Conservation (phyloP, 75 land plant genomes). For the Cupressus sempervirens region DNA sequence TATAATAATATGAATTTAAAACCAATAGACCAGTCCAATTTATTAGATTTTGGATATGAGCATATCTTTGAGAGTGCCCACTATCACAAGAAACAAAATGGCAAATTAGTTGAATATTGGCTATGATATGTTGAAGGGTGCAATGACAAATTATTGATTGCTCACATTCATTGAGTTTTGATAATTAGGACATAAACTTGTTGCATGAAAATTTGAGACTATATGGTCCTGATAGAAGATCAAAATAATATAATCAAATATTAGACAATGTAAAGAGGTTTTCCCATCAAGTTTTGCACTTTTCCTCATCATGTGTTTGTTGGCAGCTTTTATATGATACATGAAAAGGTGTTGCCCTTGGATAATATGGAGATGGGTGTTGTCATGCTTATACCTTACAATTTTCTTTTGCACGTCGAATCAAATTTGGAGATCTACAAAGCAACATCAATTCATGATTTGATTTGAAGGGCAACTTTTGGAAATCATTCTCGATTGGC, state of each 20-base stretch:
- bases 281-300: too few species aligned
- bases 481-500: not conserved
- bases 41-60: not conserved
- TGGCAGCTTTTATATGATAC: too few species aligned
- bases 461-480: not conserved
- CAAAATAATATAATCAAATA: too few species aligned
- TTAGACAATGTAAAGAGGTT: too few species aligned
- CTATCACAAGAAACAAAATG: not conserved
- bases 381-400: too few species aligned
- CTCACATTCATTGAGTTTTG: not conserved
- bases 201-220: not conserved
- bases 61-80: too few species aligned
- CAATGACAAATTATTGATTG: not conserved
- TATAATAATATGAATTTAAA: not conserved
- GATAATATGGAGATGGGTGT: too few species aligned
- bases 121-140: not conserved
- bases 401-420: too few species aligned
- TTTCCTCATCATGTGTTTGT: too few species aligned
- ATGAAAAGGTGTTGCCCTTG: too few species aligned
- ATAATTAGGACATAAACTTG: not conserved
- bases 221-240: too few species aligned
- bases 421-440: too few species aligned
- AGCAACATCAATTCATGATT: not conserved
- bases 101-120: not conserved
- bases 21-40: not conserved